Conservation (phyloP, 2,329 filamentous ascomycete genomes). For the Colletotrichum lini region DNA sequence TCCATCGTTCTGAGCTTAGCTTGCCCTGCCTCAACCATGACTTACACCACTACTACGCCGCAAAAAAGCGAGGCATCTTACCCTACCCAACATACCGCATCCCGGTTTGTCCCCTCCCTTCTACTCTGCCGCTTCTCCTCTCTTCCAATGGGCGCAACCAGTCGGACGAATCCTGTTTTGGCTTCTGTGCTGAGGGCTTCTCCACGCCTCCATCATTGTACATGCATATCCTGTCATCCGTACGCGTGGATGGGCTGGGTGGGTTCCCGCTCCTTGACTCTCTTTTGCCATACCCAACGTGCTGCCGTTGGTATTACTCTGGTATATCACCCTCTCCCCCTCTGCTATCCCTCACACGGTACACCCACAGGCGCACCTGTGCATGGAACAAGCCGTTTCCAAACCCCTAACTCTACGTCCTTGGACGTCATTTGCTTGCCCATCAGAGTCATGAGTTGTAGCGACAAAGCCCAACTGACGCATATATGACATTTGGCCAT, state of each 20-base stretch:
- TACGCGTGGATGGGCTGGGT: conserved; percentile 3
- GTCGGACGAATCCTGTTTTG: conserved; percentile 31
- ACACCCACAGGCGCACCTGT: not conserved
- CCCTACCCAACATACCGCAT: conserved; percentile 16
- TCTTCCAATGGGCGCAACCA: conserved; percentile 5
- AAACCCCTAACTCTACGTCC: conserved; percentile 6
- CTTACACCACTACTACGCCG: not conserved
- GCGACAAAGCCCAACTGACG: conserved; percentile 7
- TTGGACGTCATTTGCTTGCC: conserved; percentile 22
- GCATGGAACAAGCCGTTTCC: conserved; percentile 21
- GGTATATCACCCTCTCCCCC: conserved; percentile 17
- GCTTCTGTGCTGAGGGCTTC: conserved; percentile 10
- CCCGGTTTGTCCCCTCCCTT: conserved; percentile 3
- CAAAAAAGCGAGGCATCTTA: conserved; percentile 8
- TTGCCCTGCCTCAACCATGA: conserved; percentile 1
- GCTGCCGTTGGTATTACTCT: no score
- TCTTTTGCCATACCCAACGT: not conserved
- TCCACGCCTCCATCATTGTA: conserved; percentile 21
- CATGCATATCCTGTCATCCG: conserved; percentile 21
- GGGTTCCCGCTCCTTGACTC: not conserved
- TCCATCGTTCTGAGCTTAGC: conserved; percentile 21
- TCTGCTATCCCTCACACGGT: conserved; percentile 21
- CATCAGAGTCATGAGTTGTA: conserved; percentile 9
- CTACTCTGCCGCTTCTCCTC: not conserved
- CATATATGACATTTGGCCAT: conserved; percentile 1